These are phyloP conservation scores for Magnusiomyces tetraspermus DNA, from an alignment of 1,139 yeast genomes.

Conservation along the genomic window DNA sequence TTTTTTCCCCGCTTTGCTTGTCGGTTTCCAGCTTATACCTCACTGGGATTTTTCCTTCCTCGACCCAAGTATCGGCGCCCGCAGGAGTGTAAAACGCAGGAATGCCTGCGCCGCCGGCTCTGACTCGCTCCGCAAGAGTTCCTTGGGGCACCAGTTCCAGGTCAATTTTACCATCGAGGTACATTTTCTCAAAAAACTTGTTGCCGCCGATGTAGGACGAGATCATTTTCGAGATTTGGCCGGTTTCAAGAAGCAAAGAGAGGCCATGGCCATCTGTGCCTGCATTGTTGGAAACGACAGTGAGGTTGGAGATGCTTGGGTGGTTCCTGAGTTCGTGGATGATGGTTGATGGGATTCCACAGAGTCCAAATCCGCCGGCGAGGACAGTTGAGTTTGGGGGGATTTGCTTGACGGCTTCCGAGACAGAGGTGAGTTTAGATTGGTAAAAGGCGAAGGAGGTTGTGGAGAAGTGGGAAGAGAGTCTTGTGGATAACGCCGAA, in stretches of 20 bases:
- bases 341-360: constrained; percentile 42
- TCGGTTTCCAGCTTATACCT: constrained; percentile 25
- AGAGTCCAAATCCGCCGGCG: constrained; percentile 44
- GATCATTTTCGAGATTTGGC: constrained; percentile 41
- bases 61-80: constrained; percentile 45
- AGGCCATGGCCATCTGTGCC: constrained; percentile 42
- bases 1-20: constrained; percentile 24
- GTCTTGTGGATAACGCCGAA: too few species aligned
- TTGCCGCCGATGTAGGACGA: constrained; percentile 43
- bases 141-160: constrained; percentile 45
- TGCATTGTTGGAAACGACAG: constrained; percentile 45
- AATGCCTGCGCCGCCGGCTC: constrained; percentile 45
- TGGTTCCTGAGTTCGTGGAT: constrained; percentile 35
- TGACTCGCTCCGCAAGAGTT: constrained; percentile 40
- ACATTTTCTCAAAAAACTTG: constrained; percentile 37
- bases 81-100: constrained; percentile 45
- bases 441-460: constrained; percentile 3
- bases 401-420: constrained; percentile 11
- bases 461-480: background rate
- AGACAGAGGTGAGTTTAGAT: constrained; percentile 11
- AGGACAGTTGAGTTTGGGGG: constrained; percentile 22
- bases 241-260: constrained; percentile 35
- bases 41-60: constrained; percentile 42
- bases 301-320: constrained; percentile 33
- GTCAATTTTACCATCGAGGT: constrained; percentile 39